A percentile compares a stretch with the other conserved stretches of the same genome.
Evolutionary conservation across 176 grass and related monocot species (phyloP).

Genomic region (Phoenix roebelenii): DNA sequence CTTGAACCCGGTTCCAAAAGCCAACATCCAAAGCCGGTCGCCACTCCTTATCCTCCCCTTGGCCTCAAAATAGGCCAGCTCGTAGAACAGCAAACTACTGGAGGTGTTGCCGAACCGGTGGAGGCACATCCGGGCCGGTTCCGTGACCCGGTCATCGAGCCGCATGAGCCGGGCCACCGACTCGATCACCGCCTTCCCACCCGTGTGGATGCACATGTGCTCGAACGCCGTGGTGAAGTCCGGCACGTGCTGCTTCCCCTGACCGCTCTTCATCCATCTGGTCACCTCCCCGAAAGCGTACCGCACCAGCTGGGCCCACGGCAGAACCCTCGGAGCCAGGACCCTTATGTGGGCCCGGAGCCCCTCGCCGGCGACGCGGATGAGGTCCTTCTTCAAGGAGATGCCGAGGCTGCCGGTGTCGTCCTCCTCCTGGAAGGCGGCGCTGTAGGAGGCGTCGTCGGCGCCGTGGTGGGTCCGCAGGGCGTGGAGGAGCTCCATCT

Average conservation of each 20-base stretch:
- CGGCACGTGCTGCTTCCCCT: conserved; percentile 24
- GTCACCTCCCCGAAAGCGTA: conserved; percentile 30
- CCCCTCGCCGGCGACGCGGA: conserved; percentile 25
- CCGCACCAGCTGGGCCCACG: conserved; percentile 40
- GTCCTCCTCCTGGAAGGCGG: conserved; percentile 42
- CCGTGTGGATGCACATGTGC: conserved; percentile 87
- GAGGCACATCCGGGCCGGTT: conserved; percentile 58
- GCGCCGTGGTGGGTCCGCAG: conserved; percentile 22
- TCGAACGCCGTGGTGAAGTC: conserved; percentile 75
- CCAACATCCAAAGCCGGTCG: conserved; percentile 76
- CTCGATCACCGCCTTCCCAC: conserved; percentile 88
- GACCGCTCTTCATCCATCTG: conserved; percentile 2
- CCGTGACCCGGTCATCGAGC: conserved; percentile 32
- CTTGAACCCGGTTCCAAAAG: conserved; percentile 85
- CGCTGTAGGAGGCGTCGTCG: conserved; percentile 8
- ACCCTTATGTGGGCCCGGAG: conserved; percentile 12
- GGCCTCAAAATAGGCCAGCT: conserved; percentile 82
- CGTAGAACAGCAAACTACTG: conserved; percentile 84
- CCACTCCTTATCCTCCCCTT: conserved; percentile 49
- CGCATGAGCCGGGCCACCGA: conserved; percentile 57
- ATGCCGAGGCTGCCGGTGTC: conserved; percentile 39
- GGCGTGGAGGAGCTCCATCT: conserved; percentile 5
- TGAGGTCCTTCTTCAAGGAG: conserved; percentile 28
- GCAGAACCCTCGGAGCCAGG: conserved; percentile 53
- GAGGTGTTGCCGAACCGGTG: conserved; percentile 96